A percentile compares a stretch with the other conserved stretches of the same genome.
Evolutionary conservation across 2,329 filamentous ascomycete genomes (phyloP).

Genomic region (Alternaria solani): DNA sequence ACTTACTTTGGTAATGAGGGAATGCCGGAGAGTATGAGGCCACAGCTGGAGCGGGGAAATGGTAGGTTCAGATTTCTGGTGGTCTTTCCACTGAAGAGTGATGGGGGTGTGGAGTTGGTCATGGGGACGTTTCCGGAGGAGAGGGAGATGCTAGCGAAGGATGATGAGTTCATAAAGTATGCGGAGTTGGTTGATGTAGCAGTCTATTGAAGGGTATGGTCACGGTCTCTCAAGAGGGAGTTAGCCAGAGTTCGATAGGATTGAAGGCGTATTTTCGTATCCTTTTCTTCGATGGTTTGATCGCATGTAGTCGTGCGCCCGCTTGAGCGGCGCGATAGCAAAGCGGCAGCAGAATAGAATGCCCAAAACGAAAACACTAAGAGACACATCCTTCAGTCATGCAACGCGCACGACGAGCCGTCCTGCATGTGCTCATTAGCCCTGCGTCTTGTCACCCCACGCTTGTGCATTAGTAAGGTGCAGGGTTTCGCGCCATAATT

Average conservation of each 20-base stretch:
- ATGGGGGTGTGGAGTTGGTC: slow-evolving; percentile 32
- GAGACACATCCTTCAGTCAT: fast-evolving
- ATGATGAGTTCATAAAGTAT: slow-evolving; percentile 55
- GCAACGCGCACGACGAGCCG: not conserved
- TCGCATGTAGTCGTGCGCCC: fast-evolving
- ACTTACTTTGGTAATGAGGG: slow-evolving; percentile 33
- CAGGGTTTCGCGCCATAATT: not conserved
- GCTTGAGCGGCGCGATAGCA: no score
- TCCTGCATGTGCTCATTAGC: not conserved
- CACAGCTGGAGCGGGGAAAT: slow-evolving; percentile 36
- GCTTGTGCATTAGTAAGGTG: not conserved
- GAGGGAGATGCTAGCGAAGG: slow-evolving; percentile 54
- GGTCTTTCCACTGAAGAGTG: slow-evolving; percentile 34
- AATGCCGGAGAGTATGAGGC: slow-evolving; percentile 34
- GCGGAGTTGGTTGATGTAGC: slow-evolving; percentile 9
- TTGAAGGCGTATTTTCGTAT: no score
- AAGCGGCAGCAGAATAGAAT: not conserved
- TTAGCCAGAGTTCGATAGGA: no score
- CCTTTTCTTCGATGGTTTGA: no score
- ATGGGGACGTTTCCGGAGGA: slow-evolving; percentile 51
- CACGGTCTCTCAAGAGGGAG: no score
- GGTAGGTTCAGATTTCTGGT: slow-evolving; percentile 37
- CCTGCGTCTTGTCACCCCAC: not conserved
- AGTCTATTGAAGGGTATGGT: not conserved
- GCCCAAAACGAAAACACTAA: fast-evolving